These are phyloP conservation scores for Fusarium sp. DNA, from an alignment of 2,329 filamentous ascomycete species.

Conservation along the genomic window DNA sequence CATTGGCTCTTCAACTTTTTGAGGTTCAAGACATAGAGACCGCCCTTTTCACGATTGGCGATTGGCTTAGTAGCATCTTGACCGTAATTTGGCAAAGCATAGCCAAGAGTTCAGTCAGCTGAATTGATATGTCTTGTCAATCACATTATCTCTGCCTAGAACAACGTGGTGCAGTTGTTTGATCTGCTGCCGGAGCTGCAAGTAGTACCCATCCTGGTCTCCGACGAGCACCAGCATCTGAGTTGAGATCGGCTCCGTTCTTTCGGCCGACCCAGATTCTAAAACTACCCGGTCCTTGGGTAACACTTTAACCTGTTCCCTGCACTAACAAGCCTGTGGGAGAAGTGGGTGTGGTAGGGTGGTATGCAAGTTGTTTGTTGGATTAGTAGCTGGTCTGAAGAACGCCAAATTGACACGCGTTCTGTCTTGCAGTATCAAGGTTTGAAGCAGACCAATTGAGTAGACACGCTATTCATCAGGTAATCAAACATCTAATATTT, in stretches of 20 bases:
- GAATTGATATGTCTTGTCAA: neutral
- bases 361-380: neutral
- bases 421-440: too few relatives aligned
- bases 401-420: accelerated
- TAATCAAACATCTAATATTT: too few relatives aligned
- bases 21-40: neutral
- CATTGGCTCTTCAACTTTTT: neutral
- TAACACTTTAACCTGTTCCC: neutral
- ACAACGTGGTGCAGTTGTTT: neutral
- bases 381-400: neutral
- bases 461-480: too few relatives aligned
- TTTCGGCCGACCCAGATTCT: neutral
- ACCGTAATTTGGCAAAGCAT: neutral
- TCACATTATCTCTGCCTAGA: neutral
- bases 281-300: neutral
- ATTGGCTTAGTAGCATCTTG: neutral
- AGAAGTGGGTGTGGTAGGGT: neutral
- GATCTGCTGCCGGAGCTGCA: neutral
- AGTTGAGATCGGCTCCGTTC: neutral
- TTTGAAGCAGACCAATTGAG: too few relatives aligned
- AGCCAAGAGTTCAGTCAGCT: neutral
- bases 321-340: neutral
- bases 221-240: neutral
- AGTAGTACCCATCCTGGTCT: neutral
- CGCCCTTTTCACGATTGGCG: neutral